A percentile compares a stretch with the other conserved stretches of the same genome.
Evolutionary conservation across 192 early-diverging fungal genomes (phyloP).

Genomic region (Linnemannia hyalina): DNA sequence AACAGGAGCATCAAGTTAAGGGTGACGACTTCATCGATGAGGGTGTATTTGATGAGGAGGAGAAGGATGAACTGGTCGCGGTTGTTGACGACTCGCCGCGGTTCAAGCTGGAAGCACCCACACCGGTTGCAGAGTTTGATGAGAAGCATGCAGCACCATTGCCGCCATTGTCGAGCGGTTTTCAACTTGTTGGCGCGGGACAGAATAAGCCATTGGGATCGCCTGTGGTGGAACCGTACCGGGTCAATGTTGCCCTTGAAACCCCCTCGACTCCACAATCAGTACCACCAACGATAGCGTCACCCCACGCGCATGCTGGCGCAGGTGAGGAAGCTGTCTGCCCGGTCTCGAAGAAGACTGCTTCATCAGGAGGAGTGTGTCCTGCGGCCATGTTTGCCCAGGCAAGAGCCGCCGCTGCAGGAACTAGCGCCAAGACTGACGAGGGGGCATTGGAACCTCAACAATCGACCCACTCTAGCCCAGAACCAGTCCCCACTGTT

Average conservation of each 20-base stretch:
- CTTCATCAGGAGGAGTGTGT: constrained; percentile 45
- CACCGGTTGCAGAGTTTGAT: background rate
- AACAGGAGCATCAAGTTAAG: background rate
- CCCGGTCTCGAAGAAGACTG: constrained; percentile 48
- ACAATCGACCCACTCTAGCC: background rate
- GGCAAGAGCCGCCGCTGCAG: constrained; percentile 23
- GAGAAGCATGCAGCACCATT: background rate
- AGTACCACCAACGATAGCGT: background rate
- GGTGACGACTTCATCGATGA: constrained; percentile 39
- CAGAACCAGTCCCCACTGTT: background rate
- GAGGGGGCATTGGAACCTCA: background rate
- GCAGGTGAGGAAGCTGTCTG: constrained; percentile 26
- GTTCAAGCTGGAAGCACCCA: background rate
- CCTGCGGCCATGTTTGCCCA: constrained; percentile 54
- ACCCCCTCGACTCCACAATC: background rate
- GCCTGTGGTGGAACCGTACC: constrained; percentile 22
- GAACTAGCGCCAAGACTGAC: background rate
- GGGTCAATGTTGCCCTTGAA: constrained; percentile 21
- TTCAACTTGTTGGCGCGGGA: background rate
- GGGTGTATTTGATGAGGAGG: constrained; percentile 50
- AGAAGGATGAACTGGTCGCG: constrained; percentile 26
- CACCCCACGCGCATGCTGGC: background rate
- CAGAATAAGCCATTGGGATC: background rate
- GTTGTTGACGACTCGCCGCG: background rate
- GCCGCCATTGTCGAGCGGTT: background rate